Percentiles rank a stretch among this genome's conserved stretches.
These are phyloP conservation scores for Drechslera avenae DNA, from an alignment of 2,329 filamentous ascomycete genomes.

Conservation along the genomic window DNA sequence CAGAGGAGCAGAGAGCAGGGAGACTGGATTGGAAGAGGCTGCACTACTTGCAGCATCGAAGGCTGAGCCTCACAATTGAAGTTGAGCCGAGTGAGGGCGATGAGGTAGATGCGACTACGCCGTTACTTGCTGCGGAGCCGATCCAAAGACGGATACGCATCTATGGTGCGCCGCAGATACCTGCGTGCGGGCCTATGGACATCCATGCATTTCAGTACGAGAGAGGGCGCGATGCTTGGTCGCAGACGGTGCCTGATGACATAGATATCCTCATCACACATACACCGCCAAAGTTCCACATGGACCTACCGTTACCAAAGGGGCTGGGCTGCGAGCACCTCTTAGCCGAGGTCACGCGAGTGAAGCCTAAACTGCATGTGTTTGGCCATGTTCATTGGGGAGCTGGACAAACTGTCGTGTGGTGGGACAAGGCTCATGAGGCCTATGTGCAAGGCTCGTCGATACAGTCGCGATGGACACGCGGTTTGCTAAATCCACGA, in stretches of 20 bases:
- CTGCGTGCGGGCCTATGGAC: constrained; percentile 68
- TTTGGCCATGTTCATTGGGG: constrained; percentile 86
- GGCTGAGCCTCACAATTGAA: constrained; percentile 63
- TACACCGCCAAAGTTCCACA: constrained; percentile 74
- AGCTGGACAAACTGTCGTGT: constrained; percentile 70
- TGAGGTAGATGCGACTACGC: constrained; percentile 18
- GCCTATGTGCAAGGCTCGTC: constrained; percentile 70
- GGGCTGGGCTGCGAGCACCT: constrained; percentile 73
- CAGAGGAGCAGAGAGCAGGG: constrained; percentile 59
- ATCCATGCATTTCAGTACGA: constrained; percentile 81
- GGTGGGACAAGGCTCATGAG: constrained; percentile 75
- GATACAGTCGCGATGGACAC: constrained; percentile 46
- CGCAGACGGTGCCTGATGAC: constrained; percentile 69
- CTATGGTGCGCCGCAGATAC: constrained; percentile 83
- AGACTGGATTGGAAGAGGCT: constrained; percentile 69
- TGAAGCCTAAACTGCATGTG: constrained; percentile 75
- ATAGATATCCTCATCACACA: constrained; percentile 84
- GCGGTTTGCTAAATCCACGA: constrained; percentile 45
- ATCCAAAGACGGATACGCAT: constrained; percentile 64
- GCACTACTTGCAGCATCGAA: constrained; percentile 75
- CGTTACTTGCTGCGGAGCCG: constrained; percentile 24
- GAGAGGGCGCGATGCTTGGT: constrained; percentile 70
- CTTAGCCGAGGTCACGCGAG: constrained; percentile 73
- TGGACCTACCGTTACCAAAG: constrained; percentile 63
- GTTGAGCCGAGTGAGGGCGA: constrained; percentile 15